Conservation (phyloP, 768 basidiomycete species). For the Rhizopogon roseolus region DNA sequence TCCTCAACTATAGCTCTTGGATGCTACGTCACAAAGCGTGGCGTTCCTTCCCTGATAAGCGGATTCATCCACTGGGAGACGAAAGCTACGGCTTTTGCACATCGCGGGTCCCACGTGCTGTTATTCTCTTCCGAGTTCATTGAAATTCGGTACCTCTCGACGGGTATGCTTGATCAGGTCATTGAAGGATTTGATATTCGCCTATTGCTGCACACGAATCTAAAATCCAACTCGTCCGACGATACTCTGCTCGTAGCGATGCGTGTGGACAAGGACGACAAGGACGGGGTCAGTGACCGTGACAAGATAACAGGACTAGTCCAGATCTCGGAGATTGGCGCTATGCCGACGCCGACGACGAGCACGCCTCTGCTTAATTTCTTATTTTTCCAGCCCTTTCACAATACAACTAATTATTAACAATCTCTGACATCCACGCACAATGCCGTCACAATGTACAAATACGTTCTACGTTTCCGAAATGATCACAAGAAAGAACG, state of each 20-base stretch:
- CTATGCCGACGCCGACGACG: slow-evolving; percentile 23
- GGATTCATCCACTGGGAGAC: slow-evolving; percentile 79
- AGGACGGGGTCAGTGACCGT: slow-evolving; percentile 47
- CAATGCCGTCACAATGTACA: not conserved
- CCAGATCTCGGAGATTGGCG: slow-evolving; percentile 57
- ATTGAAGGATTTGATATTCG: slow-evolving; percentile 70
- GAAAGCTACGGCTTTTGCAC: slow-evolving; percentile 55
- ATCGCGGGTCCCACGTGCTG: slow-evolving; percentile 59
- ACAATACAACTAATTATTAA: not conserved
- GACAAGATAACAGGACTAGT: slow-evolving; percentile 66
- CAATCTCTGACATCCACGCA: not conserved
- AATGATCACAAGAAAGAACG: not conserved
- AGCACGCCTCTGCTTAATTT: slow-evolving; percentile 13
- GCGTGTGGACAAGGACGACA: slow-evolving; percentile 55
- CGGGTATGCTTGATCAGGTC: slow-evolving; percentile 76
- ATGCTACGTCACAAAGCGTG: slow-evolving; percentile 70
- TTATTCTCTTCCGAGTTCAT: slow-evolving; percentile 73
- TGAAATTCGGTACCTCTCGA: slow-evolving; percentile 63
- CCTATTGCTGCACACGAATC: slow-evolving; percentile 42
- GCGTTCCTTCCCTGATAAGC: slow-evolving; percentile 54
- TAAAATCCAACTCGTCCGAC: slow-evolving; percentile 18
- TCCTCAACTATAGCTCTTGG: slow-evolving; percentile 52
- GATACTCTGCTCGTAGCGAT: slow-evolving; percentile 59
- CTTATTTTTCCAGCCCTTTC: not conserved
- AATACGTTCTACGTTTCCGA: not conserved